Conservation (phyloP, 257 asterid genomes). For the Dorcoceras hygrometricum region DNA sequence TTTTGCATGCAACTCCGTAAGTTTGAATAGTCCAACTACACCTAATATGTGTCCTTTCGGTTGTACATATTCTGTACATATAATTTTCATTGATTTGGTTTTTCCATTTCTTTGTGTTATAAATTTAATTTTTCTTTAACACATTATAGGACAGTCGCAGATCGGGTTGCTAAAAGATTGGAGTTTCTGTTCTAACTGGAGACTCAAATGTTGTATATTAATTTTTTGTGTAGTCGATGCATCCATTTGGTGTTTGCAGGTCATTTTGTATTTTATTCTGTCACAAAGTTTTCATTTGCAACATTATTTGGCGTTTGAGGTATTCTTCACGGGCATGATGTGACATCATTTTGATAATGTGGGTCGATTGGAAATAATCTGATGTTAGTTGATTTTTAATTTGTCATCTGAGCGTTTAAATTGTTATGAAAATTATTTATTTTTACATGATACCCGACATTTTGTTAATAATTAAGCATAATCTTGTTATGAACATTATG, state of each 20-base stretch:
- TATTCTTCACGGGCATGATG: background rate
- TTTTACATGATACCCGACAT: too few relatives aligned
- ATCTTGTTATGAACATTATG: too few relatives aligned
- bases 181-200: too few relatives aligned
- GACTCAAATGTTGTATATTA: background rate
- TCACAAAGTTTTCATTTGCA: background rate
- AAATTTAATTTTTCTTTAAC: background rate
- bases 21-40: conserved; percentile 55
- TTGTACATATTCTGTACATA: background rate
- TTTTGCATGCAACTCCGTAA: conserved; percentile 34
- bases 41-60: conserved; percentile 19
- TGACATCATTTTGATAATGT: background rate
- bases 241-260: background rate
- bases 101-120: background rate
- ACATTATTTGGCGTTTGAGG: background rate
- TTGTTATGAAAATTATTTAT: too few relatives aligned
- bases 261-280: background rate
- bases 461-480: too few relatives aligned
- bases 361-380: too few relatives aligned
- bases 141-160: too few relatives aligned
- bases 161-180: background rate
- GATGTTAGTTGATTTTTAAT: too few relatives aligned
- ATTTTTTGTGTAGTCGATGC: background rate
- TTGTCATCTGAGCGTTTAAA: background rate
- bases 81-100: too few relatives aligned